These are phyloP conservation scores for Vigna hirtella DNA, from an alignment of 306 rosid species.

Conservation along the genomic window DNA sequence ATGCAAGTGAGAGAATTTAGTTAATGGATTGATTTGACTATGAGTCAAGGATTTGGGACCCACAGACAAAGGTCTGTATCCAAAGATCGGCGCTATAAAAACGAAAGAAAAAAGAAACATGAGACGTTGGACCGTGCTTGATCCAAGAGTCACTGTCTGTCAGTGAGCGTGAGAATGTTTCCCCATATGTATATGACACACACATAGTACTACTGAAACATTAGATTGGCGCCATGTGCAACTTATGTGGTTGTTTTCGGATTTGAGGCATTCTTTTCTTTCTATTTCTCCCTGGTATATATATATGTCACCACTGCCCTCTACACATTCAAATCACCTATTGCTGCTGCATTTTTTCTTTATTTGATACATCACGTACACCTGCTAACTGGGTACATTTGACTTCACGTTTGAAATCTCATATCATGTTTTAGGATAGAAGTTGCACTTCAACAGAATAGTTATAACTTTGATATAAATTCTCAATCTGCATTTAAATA, in stretches of 20 bases:
- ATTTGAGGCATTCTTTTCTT: neutral
- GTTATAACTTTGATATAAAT: no score
- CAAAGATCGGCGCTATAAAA: conserved; percentile 64
- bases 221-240: conserved; percentile 30
- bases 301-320: neutral
- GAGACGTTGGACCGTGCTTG: conserved; percentile 47
- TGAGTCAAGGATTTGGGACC: conserved; percentile 76
- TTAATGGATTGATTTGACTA: conserved; percentile 57
- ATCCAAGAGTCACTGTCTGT: conserved; percentile 76
- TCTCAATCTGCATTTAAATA: neutral
- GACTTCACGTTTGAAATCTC: no score
- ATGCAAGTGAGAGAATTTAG: conserved; percentile 38
- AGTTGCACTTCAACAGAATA: no score
- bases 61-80: conserved; percentile 63
- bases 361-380: neutral
- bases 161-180: conserved; percentile 87
- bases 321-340: conserved; percentile 7
- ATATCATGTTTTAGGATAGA: no score
- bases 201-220: conserved; percentile 9
- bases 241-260: conserved; percentile 31
- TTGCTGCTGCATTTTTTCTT: neutral
- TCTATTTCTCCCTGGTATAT: neutral
- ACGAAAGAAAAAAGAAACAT: neutral
- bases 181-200: conserved; percentile 19
- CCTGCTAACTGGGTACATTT: neutral